These are phyloP conservation scores for Yarrowia galli DNA, from an alignment of 1,139 yeast species.

Conservation along the genomic window DNA sequence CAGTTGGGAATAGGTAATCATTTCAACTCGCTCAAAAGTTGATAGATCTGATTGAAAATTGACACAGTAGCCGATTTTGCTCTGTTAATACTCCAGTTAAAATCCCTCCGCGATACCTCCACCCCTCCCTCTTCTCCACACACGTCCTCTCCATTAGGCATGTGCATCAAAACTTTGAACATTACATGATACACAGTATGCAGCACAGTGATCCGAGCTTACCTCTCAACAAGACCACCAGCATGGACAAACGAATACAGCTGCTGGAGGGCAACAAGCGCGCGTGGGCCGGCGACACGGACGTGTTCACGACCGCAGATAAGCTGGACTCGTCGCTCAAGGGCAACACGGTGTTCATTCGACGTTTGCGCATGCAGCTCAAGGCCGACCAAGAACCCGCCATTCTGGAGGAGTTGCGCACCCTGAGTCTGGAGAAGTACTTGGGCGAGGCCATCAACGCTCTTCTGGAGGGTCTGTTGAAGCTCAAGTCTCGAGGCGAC, in stretches of 20 bases:
- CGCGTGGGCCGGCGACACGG: constrained; percentile 63
- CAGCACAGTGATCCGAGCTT: constrained; percentile 12
- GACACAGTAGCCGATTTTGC: too few species aligned
- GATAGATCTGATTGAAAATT: too few species aligned
- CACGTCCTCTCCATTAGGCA: not conserved
- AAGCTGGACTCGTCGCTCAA: constrained; percentile 79
- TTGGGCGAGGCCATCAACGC: constrained; percentile 73
- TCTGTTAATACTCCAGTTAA: too few species aligned
- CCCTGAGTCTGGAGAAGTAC: constrained; percentile 76
- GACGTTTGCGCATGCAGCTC: constrained; percentile 67
- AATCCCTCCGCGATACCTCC: not conserved
- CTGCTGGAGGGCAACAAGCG: constrained; percentile 53
- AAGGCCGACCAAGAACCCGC: constrained; percentile 58
- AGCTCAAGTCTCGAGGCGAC: constrained; percentile 65
- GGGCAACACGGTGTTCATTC: constrained; percentile 82
- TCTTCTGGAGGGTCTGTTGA: constrained; percentile 66
- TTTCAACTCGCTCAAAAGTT: too few species aligned
- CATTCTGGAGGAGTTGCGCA: constrained; percentile 66
- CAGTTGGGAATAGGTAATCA: too few species aligned
- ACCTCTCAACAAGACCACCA: constrained; percentile 4
- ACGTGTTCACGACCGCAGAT: constrained; percentile 47
- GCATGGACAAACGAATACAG: constrained; percentile 28
- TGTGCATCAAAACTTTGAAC: constrained; percentile 2
- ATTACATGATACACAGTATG: not conserved
- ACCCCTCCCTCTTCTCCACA: not conserved